Evolutionary conservation across 169 alveolate genomes (phyloP), one percentile per base, ranked within the genome.

Genomic region (Cryptosporidium felis): DNA sequence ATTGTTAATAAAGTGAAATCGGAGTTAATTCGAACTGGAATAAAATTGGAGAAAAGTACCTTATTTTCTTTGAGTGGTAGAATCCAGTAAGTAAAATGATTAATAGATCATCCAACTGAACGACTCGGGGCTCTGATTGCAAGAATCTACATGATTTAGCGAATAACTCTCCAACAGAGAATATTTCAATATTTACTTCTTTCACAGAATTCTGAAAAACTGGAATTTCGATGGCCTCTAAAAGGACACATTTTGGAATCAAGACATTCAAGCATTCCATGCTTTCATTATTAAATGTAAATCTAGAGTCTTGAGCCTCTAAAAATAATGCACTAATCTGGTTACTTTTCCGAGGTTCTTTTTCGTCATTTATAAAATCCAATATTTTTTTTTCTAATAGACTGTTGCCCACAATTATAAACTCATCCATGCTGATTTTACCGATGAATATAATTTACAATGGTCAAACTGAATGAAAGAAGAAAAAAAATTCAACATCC

Each of bases 181-280:
- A 18, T 6, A 49, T 26, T 42, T 44, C 81, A 44, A 65, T 12
- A 0, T 38, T 12, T 1, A 46, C 16, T 47, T 5, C 1, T 46
- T 2, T 18, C 32, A 49, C 8, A 14, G 30, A 26, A 18, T 28
- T 10, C 36, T 44, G 45, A 3, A 14, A 21, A 14, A 56, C 0
- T 65, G 81, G 41, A 44, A 49, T 32, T 16, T 65, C 46, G 6
- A 65, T 45, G n/a, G 12, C 12, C 21, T 65, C 42, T 5, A 32
- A 30, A 9, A 65, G 26, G 23, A 28, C 47, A 8, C 81, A 65
- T 65, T 65, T 65, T 65, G 81, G 63, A 26, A 65, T 30, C 3
- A 46, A 5, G 18, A 42, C 26, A 12, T 65, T 9, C 0, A 3
- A 28, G 26, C 0, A 21, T 9, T 34, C 60, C 14, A 42, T 34